Percentiles rank a stretch among this genome's conserved stretches.
These are phyloP conservation scores for Solanum okadae DNA, from an alignment of 257 asterid genomes.

Conservation along the genomic window DNA sequence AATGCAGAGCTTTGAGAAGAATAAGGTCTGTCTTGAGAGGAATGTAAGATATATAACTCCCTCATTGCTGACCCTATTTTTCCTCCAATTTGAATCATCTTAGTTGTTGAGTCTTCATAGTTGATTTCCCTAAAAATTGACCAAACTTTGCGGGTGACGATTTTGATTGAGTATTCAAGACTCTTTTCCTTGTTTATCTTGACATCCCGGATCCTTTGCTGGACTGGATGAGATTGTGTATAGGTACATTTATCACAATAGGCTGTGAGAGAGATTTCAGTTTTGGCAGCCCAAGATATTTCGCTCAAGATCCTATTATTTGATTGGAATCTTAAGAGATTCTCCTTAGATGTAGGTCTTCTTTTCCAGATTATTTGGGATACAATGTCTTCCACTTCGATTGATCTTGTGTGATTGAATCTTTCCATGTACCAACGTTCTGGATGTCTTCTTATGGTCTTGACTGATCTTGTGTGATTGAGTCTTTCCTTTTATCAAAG, in stretches of 20 bases:
- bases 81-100: background rate
- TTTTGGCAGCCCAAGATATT: background rate
- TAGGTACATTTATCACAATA: background rate
- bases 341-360: background rate
- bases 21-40: background rate
- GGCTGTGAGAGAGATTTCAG: background rate
- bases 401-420: background rate
- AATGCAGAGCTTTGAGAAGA: background rate
- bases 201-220: background rate
- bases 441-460: background rate
- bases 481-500: background rate
- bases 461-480: background rate
- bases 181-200: background rate
- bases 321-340: background rate
- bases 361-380: background rate
- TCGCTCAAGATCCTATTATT: background rate
- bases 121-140: background rate
- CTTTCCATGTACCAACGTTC: background rate
- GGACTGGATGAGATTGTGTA: background rate
- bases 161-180: background rate
- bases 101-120: background rate
- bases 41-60: background rate
- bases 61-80: background rate
- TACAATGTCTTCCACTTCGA: background rate
- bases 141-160: background rate